Percentiles rank a stretch among this genome's conserved stretches.
Evolutionary conservation across 139 green algal species (phyloP).

Genomic region (Ulvella scutata): DNA sequence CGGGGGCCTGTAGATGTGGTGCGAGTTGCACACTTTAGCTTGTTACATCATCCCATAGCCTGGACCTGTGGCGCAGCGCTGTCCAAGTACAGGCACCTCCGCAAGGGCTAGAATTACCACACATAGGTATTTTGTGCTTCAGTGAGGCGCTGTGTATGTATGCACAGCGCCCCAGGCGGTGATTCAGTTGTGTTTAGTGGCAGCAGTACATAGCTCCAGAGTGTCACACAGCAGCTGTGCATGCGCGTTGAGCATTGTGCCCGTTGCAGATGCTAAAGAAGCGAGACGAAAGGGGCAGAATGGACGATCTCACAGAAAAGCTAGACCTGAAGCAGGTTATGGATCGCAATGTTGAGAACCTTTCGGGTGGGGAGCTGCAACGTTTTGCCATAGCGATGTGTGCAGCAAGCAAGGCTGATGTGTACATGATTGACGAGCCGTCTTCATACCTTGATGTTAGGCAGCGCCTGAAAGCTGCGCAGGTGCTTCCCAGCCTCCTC

Average conservation of each 20-base stretch:
- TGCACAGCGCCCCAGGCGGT: too few species aligned
- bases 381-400: slow-evolving; percentile 95
- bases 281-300: neutral
- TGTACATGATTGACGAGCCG: slow-evolving; percentile 99
- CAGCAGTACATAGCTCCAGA: too few species aligned
- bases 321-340: slow-evolving; percentile 42
- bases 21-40: too few species aligned
- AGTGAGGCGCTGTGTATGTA: too few species aligned
- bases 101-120: too few species aligned
- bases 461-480: slow-evolving; percentile 84
- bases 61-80: too few species aligned
- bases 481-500: slow-evolving; percentile 33
- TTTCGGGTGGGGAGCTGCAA: slow-evolving; percentile 95
- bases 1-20: slow-evolving; percentile 74
- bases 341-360: slow-evolving; percentile 86
- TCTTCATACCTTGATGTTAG: slow-evolving; percentile 94
- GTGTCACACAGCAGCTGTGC: too few species aligned
- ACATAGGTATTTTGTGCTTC: too few species aligned
- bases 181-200: too few species aligned
- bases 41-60: too few species aligned
- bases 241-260: too few species aligned
- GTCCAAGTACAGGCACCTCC: too few species aligned
- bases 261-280: neutral
- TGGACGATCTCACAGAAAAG: neutral
- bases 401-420: slow-evolving; percentile 52